Conservation (phyloP, 2,329 filamentous ascomycete genomes). For the Fusarium musae region DNA sequence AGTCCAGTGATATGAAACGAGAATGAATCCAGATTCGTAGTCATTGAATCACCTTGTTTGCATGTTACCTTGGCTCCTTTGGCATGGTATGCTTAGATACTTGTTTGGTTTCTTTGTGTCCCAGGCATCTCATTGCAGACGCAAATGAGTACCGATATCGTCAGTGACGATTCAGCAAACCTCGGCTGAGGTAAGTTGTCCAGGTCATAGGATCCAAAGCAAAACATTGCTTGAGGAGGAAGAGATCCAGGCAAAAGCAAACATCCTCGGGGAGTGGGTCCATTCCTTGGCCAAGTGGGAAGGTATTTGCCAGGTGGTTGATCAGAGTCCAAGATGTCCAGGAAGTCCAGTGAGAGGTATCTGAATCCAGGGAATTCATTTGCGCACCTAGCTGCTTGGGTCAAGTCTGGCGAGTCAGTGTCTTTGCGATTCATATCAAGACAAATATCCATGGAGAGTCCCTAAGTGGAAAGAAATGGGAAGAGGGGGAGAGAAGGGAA, state of each 20-base stretch:
- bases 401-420: slow-evolving; percentile 42
- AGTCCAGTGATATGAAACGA: slow-evolving; percentile 7
- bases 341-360: slow-evolving; percentile 7
- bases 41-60: slow-evolving; percentile 15
- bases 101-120: slow-evolving; percentile 22
- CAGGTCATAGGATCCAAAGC: slow-evolving; percentile 17
- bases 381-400: slow-evolving; percentile 41
- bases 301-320: slow-evolving; percentile 26
- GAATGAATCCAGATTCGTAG: slow-evolving; percentile 9
- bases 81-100: slow-evolving; percentile 25
- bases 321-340: slow-evolving; percentile 23
- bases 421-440: slow-evolving; percentile 39
- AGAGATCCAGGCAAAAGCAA: slow-evolving; percentile 16
- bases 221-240: slow-evolving; percentile 12
- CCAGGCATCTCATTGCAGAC: slow-evolving; percentile 23
- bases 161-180: slow-evolving; percentile 32
- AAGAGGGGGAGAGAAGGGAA: slow-evolving; percentile 22
- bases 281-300: slow-evolving; percentile 27
- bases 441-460: slow-evolving; percentile 39
- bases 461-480: slow-evolving; percentile 27
- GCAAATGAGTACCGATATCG: slow-evolving; percentile 25
- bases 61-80: slow-evolving; percentile 36
- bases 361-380: slow-evolving; percentile 16
- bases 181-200: slow-evolving; percentile 32
- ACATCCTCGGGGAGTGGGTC: slow-evolving; percentile 19